Base-by-base conservation (phyloP, 257 asterid species). In the Eustoma russellianum region DNA sequence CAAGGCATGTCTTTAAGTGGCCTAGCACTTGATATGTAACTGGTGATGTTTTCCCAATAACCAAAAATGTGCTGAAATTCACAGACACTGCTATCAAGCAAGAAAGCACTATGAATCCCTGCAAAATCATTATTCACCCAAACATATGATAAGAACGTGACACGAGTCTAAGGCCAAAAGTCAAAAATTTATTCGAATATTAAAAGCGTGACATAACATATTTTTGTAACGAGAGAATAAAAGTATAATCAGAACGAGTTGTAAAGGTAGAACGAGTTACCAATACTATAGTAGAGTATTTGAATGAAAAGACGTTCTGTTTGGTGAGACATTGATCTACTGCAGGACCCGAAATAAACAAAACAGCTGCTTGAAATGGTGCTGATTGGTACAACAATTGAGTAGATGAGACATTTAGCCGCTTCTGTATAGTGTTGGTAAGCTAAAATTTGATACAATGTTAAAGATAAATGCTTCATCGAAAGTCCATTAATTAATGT, bases 41-140 rank as follows among this genome's bases (percentile, higher is more conserved):
- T 1, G 95, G 97, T 17, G 97, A 88, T n/a, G 97, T 88, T 74
- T 88, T 88, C 0, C 97, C 97, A 8, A 88, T 88, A 57, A 88
- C 97, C 59, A 88, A 71, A 72, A 88, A 88, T 18, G 97, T 88
- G 76, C 97, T 88, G 66, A 88, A 82, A 78, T 88, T 88, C 61
- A 88, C 97, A 40, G 88, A 73, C 30, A 88, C 97, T 0, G 97
- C 97, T 45, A 88, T 88, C 83, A 85, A 60, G 75, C 95, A 88
- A 9, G 97, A 88, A 0, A 88, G 65, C 13, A 85, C 9, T 63
- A 88, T 85, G 75, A 88, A 85, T 18, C 70, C 88, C 95, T 88
- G 82, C 74, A 64, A 19, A 50, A 28, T 13, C 28, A 38, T 38
- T 10, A 0, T 38, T 38, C 12, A 38, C 12, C 12, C 5, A 8